These are phyloP conservation scores for Basipetospora chlamydospora DNA, from an alignment of 2,329 filamentous ascomycete genomes.

Conservation along the genomic window DNA sequence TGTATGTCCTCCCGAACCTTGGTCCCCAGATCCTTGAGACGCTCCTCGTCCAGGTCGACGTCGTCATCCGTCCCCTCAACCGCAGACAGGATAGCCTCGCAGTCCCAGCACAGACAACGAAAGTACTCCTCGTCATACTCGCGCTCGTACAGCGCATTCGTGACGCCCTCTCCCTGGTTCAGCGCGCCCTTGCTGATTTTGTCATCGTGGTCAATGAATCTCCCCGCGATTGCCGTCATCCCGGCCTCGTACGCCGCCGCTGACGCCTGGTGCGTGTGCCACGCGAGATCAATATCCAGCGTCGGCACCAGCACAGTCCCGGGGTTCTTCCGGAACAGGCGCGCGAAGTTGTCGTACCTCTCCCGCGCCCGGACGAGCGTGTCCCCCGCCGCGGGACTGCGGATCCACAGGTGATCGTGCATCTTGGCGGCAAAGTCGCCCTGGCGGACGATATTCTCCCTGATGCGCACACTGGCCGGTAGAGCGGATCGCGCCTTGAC, in stretches of 20 bases:
- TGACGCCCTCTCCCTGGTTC: background rate
- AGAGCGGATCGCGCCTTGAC: too few species aligned
- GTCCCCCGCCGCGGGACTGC: constrained; percentile 18
- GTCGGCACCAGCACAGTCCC: constrained; percentile 22
- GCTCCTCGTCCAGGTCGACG: background rate
- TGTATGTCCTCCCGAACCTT: constrained; percentile 5
- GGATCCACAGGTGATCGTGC: constrained; percentile 22
- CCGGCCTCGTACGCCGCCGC: constrained; percentile 14
- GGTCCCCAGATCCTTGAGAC: background rate
- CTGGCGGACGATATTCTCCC: constrained; percentile 21
- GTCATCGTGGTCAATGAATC: constrained; percentile 25
- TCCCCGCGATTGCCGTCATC: constrained; percentile 9
- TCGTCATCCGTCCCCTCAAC: constrained; percentile 7
- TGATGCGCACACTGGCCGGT: background rate
- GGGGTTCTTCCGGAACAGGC: constrained; percentile 16
- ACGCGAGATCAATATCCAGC: constrained; percentile 25
- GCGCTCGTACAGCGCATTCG: background rate
- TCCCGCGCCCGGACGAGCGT: constrained; percentile 19
- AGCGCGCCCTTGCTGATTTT: constrained; percentile 7
- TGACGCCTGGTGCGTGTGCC: constrained; percentile 27
- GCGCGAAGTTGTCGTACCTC: constrained; percentile 25
- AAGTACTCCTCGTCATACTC: constrained; percentile 20
- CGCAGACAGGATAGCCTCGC: constrained; percentile 17
- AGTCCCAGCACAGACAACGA: constrained; percentile 22
- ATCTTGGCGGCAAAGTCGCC: constrained; percentile 26